Percentiles rank a stretch among this genome's conserved stretches.
phyloP scores from a whole-genome alignment of 2,329 filamentous ascomycete species.

The Neopestalotiopsis sp. region DNA sequence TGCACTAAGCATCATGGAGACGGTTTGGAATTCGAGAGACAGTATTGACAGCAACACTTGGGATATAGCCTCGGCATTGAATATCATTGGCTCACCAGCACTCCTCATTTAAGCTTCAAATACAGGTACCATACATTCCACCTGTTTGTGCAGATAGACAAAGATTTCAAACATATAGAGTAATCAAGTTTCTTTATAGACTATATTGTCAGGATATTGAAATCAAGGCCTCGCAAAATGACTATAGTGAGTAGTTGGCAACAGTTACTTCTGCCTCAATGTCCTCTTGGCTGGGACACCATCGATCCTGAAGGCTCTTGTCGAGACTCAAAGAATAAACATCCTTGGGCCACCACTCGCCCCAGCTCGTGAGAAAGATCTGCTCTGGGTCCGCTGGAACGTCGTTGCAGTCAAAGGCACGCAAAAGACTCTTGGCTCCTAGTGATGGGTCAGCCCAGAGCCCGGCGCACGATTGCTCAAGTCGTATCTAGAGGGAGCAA shows the following conservation, averaged over 20 bases:
- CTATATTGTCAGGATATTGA: too few relatives aligned
- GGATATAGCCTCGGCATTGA: slow-evolving; percentile 1
- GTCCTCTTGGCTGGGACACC: slow-evolving; percentile 52
- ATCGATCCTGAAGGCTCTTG: slow-evolving; percentile 55
- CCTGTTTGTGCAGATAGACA: too few relatives aligned
- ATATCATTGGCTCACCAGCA: neutral
- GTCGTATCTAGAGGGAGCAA: neutral
- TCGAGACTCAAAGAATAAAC: slow-evolving; percentile 48
- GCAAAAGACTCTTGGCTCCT: slow-evolving; percentile 53
- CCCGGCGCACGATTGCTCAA: too few relatives aligned
- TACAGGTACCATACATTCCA: too few relatives aligned
- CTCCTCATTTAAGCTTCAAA: slow-evolving; percentile 19
- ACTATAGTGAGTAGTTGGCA: too few relatives aligned
- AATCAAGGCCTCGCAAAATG: too few relatives aligned
- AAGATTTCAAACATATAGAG: too few relatives aligned
- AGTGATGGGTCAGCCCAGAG: too few relatives aligned
- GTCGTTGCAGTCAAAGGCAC: slow-evolving; percentile 50
- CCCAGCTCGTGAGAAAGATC: slow-evolving; percentile 62
- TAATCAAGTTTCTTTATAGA: too few relatives aligned
- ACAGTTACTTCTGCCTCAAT: slow-evolving; percentile 41
- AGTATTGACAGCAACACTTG: neutral
- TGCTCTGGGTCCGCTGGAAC: slow-evolving; percentile 56
- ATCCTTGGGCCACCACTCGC: slow-evolving; percentile 59
- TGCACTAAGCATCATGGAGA: neutral
- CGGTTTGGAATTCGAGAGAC: slow-evolving; percentile 1